Conservation (phyloP, 257 asterid species). For the Ballota nigra region DNA sequence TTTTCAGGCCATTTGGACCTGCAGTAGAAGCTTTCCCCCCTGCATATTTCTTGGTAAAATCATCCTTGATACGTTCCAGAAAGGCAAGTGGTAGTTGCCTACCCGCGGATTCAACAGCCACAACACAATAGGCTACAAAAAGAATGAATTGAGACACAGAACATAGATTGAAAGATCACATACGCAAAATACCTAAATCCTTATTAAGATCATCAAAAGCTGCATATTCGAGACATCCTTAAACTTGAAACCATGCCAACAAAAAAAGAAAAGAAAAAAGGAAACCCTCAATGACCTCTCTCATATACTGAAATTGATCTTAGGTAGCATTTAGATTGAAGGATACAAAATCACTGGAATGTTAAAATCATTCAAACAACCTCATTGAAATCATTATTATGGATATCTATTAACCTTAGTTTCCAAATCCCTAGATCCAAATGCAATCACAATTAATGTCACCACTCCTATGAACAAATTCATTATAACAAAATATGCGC, state of each 20-base stretch:
- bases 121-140: slow-evolving; percentile 45
- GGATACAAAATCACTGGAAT: neutral
- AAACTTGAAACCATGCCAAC: neutral
- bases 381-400: neutral
- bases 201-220: neutral
- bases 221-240: neutral
- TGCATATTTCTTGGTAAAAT: slow-evolving; percentile 43
- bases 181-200: neutral
- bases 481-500: neutral
- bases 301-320: neutral
- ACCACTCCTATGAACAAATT: neutral
- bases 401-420: neutral
- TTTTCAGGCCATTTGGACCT: slow-evolving; percentile 44
- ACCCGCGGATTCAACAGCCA: slow-evolving; percentile 55
- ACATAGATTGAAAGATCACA: neutral
- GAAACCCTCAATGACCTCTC: neutral
- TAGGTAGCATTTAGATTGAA: neutral
- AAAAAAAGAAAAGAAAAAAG: neutral
- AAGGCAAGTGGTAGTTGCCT: slow-evolving; percentile 55
- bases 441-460: neutral
- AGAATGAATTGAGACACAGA: neutral
- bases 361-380: neutral
- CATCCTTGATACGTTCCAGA: slow-evolving; percentile 51
- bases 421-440: neutral
- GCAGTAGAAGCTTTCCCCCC: slow-evolving; percentile 46